Evolutionary conservation across 2,329 filamentous ascomycete genomes (phyloP).

Genomic region (Clonostachys rosea): DNA sequence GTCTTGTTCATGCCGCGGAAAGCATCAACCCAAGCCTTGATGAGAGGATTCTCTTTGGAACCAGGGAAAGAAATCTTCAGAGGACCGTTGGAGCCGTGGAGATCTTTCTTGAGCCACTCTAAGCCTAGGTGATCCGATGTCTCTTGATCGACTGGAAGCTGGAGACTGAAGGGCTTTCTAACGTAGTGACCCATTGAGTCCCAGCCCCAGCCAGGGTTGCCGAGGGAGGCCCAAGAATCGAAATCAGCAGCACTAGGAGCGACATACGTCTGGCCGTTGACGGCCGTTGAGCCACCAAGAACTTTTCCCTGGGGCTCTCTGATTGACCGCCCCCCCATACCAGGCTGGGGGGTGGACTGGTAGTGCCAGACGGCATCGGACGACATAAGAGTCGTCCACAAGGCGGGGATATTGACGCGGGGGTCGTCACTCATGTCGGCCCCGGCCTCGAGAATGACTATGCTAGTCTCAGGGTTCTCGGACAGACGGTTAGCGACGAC

Average conservation of each 20-base stretch:
- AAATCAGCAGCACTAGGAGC: conserved; percentile 8
- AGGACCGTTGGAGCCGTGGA: background rate
- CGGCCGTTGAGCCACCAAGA: conserved; percentile 18
- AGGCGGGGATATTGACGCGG: conserved; percentile 8
- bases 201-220: conserved; percentile 19
- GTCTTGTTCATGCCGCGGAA: conserved; percentile 3
- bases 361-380: conserved; percentile 16
- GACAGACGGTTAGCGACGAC: conserved; percentile 17
- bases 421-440: background rate
- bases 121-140: too few species aligned
- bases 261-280: conserved; percentile 17
- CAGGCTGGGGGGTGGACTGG: conserved; percentile 13
- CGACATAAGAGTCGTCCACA: conserved; percentile 14
- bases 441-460: conserved; percentile 21
- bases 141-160: background rate
- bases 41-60: too few species aligned
- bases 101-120: too few species aligned
- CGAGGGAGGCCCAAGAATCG: conserved; percentile 16
- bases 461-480: background rate
- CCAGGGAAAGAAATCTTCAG: conserved; percentile 7
- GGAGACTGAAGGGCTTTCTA: conserved; percentile 4
- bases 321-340: conserved; percentile 7
- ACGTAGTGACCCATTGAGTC: conserved; percentile 6
- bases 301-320: conserved; percentile 10
- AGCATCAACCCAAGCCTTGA: conserved; percentile 3